phyloP scores from a whole-genome alignment of 106 monocot genomes.

The Xerophyta viscosa region DNA sequence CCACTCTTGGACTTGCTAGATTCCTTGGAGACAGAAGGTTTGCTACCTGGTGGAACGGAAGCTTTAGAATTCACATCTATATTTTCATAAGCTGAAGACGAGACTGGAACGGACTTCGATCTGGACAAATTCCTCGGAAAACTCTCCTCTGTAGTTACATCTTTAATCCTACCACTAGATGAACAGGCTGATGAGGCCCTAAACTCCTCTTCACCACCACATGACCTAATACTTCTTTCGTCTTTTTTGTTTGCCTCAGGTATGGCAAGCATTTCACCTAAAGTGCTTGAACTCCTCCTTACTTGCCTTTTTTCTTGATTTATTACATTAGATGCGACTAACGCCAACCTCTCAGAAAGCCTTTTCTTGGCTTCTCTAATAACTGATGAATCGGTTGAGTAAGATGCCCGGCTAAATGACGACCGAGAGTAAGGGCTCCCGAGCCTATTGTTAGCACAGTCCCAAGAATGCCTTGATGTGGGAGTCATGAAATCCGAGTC shows the following conservation, averaged over 20 bases:
- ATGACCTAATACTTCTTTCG: constrained; percentile 15
- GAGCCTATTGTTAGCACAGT: constrained; percentile 24
- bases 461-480: constrained; percentile 51
- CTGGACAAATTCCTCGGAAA: constrained; percentile 31
- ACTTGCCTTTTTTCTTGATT: constrained; percentile 34
- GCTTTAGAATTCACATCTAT: constrained; percentile 18
- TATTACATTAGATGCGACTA: constrained; percentile 23
- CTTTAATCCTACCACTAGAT: constrained; percentile 12
- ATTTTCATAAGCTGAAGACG: constrained; percentile 40
- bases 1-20: constrained; percentile 30
- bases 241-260: constrained; percentile 43
- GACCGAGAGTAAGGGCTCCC: constrained; percentile 46
- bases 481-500: constrained; percentile 51
- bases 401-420: constrained; percentile 38
- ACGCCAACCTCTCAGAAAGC: constrained; percentile 72
- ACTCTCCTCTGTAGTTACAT: constrained; percentile 9
- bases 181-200: constrained; percentile 13
- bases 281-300: constrained; percentile 49
- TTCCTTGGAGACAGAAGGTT: constrained; percentile 22
- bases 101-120: constrained; percentile 61
- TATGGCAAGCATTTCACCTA: constrained; percentile 78
- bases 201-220: constrained; percentile 23
- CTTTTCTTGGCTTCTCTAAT: constrained; percentile 81
- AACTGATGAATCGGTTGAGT: constrained; percentile 69
- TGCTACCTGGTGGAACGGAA: constrained; percentile 13